Base-by-base conservation (phyloP, 2,329 filamentous ascomycete genomes). In the Diplocarpon mali region DNA sequence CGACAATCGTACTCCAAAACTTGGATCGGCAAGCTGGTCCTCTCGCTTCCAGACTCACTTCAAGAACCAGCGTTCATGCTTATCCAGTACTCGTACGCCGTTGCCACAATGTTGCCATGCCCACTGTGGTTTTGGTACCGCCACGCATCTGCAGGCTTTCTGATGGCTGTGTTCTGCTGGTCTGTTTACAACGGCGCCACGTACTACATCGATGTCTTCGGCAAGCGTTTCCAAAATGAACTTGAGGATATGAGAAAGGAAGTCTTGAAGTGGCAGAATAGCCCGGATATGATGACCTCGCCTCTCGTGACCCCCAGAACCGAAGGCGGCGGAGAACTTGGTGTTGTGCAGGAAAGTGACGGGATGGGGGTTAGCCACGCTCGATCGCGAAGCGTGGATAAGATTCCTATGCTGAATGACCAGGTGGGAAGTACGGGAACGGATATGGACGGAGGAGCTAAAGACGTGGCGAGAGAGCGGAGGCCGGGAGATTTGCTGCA, bases 131-230 rank as follows among this genome's bases (percentile, higher is more conserved):
- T 98, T 65, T 84, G 85, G 71, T 92, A 81, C 60, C 78, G 82
- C 36, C 86, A 80, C 73, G 81, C 85, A 0, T 92, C 85, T 34
- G 78, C 81, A 2, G 54, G 63, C 0, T 98, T 95, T 65, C 70
- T 98, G 37, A 70, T 82, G 44, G 67, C 76, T 2, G 80, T 98
- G n/a, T 96, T 98, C 60, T 72, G 78, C 35, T 95, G 89, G 88
- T 93, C 86, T 56, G 83, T 95, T 45, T 93, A 95, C 69, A 98
- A 98, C 57, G 92, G 92, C 28, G 87, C 92, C 14, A 96, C 89
- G 0, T 98, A 85, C 65, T 98, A 98, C 65, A 96, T 98, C 59
- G 92, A 98, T 57, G 86, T 96, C 1, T 98, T 96, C 62, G 92
- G 93, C 43, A 94, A 85, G 58, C 79, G 89, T 2, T 96, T 98